Base-by-base conservation (phyloP, 2,329 filamentous ascomycete species). In the Triangularia setosa region DNA sequence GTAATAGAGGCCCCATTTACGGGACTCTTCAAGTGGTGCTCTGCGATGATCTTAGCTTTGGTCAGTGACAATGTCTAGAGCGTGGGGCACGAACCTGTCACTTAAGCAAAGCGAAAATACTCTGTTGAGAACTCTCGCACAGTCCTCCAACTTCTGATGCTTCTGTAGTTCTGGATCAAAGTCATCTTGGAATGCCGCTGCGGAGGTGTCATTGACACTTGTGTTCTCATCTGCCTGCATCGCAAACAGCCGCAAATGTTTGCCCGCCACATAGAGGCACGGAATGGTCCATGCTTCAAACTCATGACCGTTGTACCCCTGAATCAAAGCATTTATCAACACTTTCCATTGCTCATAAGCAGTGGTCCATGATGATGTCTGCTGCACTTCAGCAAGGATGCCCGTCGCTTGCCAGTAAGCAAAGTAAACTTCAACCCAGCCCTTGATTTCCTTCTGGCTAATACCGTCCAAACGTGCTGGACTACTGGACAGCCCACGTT, bases 1-100 rank as follows among this genome's bases (percentile, higher is more conserved):
- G 76, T 93, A 93, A 80, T 99, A 99, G 57, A 97, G 91, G 6
- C 92, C 96, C 95, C 95, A 99, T 85, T 98, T 99, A 62, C 95
- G 88, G 8, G 94, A 97, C 72, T 96, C 90, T 73, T 93, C 88
- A 54, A 97, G 81, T 14, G 90, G 88, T 66, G 91, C 90, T 77
- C 92, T 94, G 72, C 61, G 62, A 56, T 58, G 65, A 65, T 66
- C 62, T 72, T 44, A 74, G 72, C 58, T 4, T 14, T 3, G 21
- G 48, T 12, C 3, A 58, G 14, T 60, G 40, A 7, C 23, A 11
- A 12, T 33, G 1, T 21, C 18, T 12, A 16, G 11, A 2, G 7
- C 3, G 25, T 6, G n/a, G 48, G 52, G 57, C 2, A 75, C 83
- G 71, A 81, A 96, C 92, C 93, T 89, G 75, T 99, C 95, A 72